A percentile compares a stretch with the other conserved stretches of the same genome.
phyloP scores from a whole-genome alignment of 495 filamentous ascomycete species.

The Clohesyomyces aquaticus region DNA sequence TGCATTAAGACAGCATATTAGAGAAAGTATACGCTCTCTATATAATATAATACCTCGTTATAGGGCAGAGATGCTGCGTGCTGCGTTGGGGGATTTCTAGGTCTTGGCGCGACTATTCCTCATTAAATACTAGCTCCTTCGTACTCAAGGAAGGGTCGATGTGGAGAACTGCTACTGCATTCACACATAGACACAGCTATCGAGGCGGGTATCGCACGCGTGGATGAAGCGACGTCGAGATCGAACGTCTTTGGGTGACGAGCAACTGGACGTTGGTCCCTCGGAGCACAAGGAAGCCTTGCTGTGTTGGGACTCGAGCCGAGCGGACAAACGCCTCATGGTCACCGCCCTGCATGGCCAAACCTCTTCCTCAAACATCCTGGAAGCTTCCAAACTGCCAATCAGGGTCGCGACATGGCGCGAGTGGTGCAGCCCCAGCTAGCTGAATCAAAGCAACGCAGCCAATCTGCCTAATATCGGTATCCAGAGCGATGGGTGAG shows the following conservation, averaged over 20 bases:
- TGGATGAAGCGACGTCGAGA: background rate
- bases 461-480: constrained; percentile 35
- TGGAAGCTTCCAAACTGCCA: constrained; percentile 16
- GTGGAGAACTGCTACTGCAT: no score
- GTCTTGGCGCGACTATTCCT: no score
- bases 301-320: background rate
- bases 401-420: constrained; percentile 16
- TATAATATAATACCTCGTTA: no score
- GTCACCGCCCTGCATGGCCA: background rate
- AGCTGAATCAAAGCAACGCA: constrained; percentile 27
- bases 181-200: no score
- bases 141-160: no score
- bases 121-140: no score
- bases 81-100: no score
- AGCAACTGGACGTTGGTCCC: background rate
- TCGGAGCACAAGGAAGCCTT: background rate
- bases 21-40: no score
- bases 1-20: no score
- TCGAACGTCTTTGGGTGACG: no score
- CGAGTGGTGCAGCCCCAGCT: constrained; percentile 10
- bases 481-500: constrained; percentile 23
- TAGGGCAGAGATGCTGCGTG: no score
- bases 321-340: constrained; percentile 17
- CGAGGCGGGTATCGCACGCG: no score
- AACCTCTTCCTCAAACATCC: constrained; percentile 1